These are phyloP conservation scores for Hysterangium stoloniferum DNA, from an alignment of 768 basidiomycete genomes.

Conservation along the genomic window DNA sequence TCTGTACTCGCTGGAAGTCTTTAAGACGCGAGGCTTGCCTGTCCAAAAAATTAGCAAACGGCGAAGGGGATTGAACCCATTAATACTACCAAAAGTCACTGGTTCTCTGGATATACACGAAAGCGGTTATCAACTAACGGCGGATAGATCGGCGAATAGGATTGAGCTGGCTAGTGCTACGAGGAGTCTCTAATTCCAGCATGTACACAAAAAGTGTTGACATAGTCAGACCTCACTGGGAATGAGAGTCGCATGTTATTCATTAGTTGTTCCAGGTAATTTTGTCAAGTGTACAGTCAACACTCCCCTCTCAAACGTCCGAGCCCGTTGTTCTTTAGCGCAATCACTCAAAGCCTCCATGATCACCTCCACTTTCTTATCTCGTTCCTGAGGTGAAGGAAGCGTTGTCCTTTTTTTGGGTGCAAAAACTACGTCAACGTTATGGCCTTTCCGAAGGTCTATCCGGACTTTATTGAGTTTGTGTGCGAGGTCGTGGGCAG, in stretches of 20 bases:
- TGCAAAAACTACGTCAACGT: conserved; percentile 48
- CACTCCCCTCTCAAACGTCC: conserved; percentile 11
- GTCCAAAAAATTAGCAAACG: background rate
- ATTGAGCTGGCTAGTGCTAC: too few species aligned
- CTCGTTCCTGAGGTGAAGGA: conserved; percentile 33
- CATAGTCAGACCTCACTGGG: too few species aligned
- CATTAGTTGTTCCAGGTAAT: background rate
- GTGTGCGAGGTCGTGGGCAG: conserved; percentile 49
- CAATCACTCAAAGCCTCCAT: conserved; percentile 38
- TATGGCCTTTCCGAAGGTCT: conserved; percentile 51
- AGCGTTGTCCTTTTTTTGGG: conserved; percentile 38
- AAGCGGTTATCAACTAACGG: too few species aligned
- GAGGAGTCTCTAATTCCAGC: too few species aligned
- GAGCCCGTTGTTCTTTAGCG: conserved; percentile 45
- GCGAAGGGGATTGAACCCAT: background rate
- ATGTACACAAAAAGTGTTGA: too few species aligned
- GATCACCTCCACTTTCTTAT: conserved; percentile 36
- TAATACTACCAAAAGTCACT: background rate
- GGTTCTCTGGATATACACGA: background rate
- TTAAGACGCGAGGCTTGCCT: conserved; percentile 1
- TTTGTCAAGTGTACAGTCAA: conserved; percentile 2
- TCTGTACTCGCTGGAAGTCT: background rate
- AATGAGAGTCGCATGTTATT: background rate
- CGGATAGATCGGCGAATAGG: too few species aligned
- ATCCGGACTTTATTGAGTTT: conserved; percentile 53